Evolutionary conservation across 352 stramenopile species (phyloP), one percentile per base, ranked within the genome.

Genomic region (Phytophthora vignae): DNA sequence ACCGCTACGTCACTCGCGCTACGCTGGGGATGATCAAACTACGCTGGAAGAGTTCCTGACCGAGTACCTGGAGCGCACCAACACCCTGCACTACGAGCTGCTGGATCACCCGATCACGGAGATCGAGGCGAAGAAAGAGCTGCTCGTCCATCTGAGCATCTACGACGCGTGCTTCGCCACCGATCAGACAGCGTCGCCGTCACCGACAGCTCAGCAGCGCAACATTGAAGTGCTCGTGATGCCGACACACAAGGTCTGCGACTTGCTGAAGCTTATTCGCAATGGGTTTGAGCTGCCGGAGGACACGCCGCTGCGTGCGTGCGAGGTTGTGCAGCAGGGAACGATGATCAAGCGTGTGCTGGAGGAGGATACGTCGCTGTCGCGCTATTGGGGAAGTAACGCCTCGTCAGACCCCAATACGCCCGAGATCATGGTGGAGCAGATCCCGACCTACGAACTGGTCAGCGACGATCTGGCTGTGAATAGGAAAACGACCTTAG

Each of bases 111-210:
- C 87, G 9, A 95, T 97, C 75, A 93, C 87, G 1, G 87, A 95
- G 63, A 89, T 97, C 53, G 90, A 97, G 67, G 84, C 86, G 1
- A 96, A 95, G 76, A 94, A 93, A 60, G 84, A 94, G 64, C 69
- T 95, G 12, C 17, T 81, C 3, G 82, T 96, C 21, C 86, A 92
- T 61, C 71, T 94, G 22, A 95, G 88, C 65, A 82, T 90, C 46
- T 94, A 95, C 71, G 90, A 93, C 61, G 80, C 82, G 19, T 87
- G 76, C 25, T 94, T 96, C 54, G 77, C 83, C 2, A 76, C 66
- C 0, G 71, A 78, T 15, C 58, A 76, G 59, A 33, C 55, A 49
- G 78, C 88, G 8, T 69, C 73, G 1, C 73, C 60, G n/a, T 67
- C 77, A 1, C 70, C 85, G 7, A 52, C 64, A 9, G 57, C 63